A percentile compares a stretch with the other conserved stretches of the same genome.
Evolutionary conservation across 768 basidiomycete species (phyloP).

Genomic region (Roridomyces roridus): DNA sequence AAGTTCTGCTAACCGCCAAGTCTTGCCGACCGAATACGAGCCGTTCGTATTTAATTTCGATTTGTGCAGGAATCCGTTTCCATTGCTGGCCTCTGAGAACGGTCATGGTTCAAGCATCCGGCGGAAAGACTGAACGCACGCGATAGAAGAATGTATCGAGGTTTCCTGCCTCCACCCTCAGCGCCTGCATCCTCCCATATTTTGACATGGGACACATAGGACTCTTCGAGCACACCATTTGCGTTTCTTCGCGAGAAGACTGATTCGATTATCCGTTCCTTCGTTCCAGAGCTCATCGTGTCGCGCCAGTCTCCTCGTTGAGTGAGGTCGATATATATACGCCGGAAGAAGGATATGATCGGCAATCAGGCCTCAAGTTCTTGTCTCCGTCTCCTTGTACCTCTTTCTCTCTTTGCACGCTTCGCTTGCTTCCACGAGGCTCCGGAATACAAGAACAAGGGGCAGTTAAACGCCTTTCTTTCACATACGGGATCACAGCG

Average conservation of each 20-base stretch:
- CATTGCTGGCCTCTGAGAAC: conserved; percentile 60
- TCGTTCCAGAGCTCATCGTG: conserved; percentile 18
- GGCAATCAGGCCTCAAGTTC: too few species aligned
- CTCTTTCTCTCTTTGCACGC: too few species aligned
- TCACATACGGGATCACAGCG: conserved; percentile 13
- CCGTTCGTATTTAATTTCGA: conserved; percentile 95
- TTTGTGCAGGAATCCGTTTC: conserved; percentile 86
- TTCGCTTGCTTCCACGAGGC: too few species aligned
- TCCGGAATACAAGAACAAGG: too few species aligned
- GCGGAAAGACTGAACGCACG: conserved; percentile 61
- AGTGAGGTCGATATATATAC: too few species aligned
- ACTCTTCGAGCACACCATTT: conserved; percentile 69
- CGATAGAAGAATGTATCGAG: conserved; percentile 89
- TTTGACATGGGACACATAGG: conserved; percentile 88
- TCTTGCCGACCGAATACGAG: conserved; percentile 96
- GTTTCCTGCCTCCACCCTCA: conserved; percentile 78
- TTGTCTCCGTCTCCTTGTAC: too few species aligned
- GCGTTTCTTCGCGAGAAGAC: conserved; percentile 81
- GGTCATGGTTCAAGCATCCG: not conserved
- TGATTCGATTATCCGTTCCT: conserved; percentile 78
- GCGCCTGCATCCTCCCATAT: conserved; percentile 86
- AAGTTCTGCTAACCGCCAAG: conserved; percentile 88
- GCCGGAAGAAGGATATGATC: too few species aligned
- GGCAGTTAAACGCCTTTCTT: not conserved
- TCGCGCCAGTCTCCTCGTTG: too few species aligned